Conservation (phyloP, 2,329 filamentous ascomycete species). For the Monosporascus cannonballus region DNA sequence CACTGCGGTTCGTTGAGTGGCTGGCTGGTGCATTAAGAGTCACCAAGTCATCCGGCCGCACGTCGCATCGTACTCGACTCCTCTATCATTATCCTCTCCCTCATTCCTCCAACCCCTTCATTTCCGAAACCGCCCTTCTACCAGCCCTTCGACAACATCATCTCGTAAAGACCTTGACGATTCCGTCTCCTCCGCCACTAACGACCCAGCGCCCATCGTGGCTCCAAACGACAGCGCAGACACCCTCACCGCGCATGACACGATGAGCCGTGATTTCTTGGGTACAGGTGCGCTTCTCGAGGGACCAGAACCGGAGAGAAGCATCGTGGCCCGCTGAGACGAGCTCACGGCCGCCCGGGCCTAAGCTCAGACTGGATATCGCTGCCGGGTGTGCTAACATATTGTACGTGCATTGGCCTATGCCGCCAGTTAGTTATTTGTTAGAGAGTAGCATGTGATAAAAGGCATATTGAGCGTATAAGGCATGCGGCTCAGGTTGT, state of each 20-base stretch:
- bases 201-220: conserved; percentile 93
- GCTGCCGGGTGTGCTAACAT: conserved; percentile 96
- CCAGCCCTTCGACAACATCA: conserved; percentile 19
- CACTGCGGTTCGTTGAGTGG: no score
- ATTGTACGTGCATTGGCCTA: conserved; percentile 97
- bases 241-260: conserved; percentile 91
- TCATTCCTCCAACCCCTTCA: no score
- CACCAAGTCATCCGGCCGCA: no score
- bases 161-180: conserved; percentile 83
- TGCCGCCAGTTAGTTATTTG: not conserved
- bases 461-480: not conserved
- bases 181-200: conserved; percentile 87
- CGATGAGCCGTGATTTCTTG: conserved; percentile 93
- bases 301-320: conserved; percentile 90
- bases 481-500: not conserved
- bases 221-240: conserved; percentile 93
- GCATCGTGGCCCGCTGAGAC: conserved; percentile 96
- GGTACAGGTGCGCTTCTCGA: conserved; percentile 91
- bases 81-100: no score
- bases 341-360: conserved; percentile 87
- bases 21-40: no score
- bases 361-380: conserved; percentile 86
- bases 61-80: no score
- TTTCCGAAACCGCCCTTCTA: no score
- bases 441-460: not conserved